Base-by-base conservation (phyloP, 495 filamentous ascomycete genomes). In the Neurospora sublineolata region DNA sequence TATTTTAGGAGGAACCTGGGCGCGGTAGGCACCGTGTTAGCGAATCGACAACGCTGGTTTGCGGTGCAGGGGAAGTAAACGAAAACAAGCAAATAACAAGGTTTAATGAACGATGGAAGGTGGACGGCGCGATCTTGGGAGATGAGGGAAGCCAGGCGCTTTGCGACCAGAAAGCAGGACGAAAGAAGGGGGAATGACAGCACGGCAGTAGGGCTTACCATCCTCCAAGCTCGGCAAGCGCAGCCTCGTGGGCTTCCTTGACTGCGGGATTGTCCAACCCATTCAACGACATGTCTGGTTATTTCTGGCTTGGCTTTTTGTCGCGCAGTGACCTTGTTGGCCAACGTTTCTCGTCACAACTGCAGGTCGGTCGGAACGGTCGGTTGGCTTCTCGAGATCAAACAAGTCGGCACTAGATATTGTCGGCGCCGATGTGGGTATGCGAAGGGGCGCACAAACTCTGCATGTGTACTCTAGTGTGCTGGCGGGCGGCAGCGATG, bases 1-100 rank as follows among this genome's bases (percentile, higher is more conserved):
- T 99, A 99, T 77, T 95, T 94, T 72, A 98, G 89, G 71, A 98
- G 88, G 80, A 99, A 94, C 95, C 95, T 98, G 75, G 74, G 68
- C 72, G 14, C 46, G 71, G 38, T 41, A 58, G 69, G 37, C 10
- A 38, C 27, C 27, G 14, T 44, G 75, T 79, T 44, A 80, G 79
- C 60, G 71, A 38, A 64, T 9, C 52, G 52, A 64, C 52, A 14
- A 64, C 14, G 14, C 27, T 33, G 2, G 27, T 64, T 36, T 33
- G 52, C 27, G 27, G 52, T 27, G 44, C 67, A 68, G 68, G 60
- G 58, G 27, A 74, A 70, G 9, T 18, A 16, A 37, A 37, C 20
- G 3, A n/a, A 27, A 37, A 20, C 14, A 3, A 33, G 37, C 39
- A 12, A 52, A 46, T 9, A 37, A 69, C 42, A 11, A 44, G 16